Base-by-base conservation (phyloP, 257 asterid genomes). In the Handroanthus guayacan region DNA sequence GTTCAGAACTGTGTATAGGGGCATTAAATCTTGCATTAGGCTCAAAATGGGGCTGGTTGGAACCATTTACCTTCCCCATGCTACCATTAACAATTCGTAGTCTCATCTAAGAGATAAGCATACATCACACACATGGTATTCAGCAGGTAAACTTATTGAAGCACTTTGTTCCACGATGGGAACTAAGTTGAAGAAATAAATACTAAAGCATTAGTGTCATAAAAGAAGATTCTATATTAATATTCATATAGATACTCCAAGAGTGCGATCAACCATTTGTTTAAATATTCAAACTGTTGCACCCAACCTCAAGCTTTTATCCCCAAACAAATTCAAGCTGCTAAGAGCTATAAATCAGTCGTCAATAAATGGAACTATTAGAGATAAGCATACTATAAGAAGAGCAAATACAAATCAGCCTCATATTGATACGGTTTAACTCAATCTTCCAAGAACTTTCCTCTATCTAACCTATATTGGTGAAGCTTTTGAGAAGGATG, bases 11-110 rank as follows among this genome's bases (percentile, higher is more conserved):
- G 61, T 54, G 31, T 17, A 34, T 5, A 25, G 31, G 61, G 60
- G 31, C 57, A 14, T 57, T 44, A 43, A 17, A 71, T 57, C 76
- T 71, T 71, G 63, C 67, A 57, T 20, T 57, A 71, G 44, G 34
- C 31, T 41, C 62, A 56, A 56, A 55, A 56, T 3, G 52, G 50
- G 44, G 12, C 3, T 34, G 20, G 18, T 13, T 43, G 6, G 16
- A 71, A 71, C 34, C 31, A 9, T 6, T 57, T 57, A 57, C 67
- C 45, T 5, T 71, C 45, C 44, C 43, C 75, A 38, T 20, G 16
- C 65, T 54, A 38, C 14, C 18, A 50, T 17, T 41, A 37, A 25
- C 67, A 58, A 44, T 41, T 71, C 9, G 67, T 58, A 20, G 16
- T 1, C 36, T 62, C 45, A 57, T 18, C 31, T 6, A 9, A 72